Evolutionary conservation across 768 basidiomycete species (phyloP).

Genomic region (Chalciporus sphaerocephalus): DNA sequence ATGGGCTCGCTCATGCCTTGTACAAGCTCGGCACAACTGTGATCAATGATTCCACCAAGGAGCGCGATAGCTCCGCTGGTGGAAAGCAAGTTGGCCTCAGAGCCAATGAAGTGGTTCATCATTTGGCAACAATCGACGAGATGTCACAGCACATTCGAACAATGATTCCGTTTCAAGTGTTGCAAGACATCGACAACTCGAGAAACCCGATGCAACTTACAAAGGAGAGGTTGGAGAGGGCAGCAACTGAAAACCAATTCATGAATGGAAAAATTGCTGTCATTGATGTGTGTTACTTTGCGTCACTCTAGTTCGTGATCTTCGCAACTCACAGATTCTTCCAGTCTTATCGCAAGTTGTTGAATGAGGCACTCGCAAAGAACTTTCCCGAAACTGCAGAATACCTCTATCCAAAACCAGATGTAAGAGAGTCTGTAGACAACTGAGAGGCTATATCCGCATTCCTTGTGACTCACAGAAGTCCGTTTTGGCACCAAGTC

Average conservation of each 20-base stretch:
- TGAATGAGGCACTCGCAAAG: slow-evolving; percentile 67
- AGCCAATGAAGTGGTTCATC: slow-evolving; percentile 71
- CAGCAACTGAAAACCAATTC: slow-evolving; percentile 86
- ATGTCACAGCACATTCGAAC: slow-evolving; percentile 58
- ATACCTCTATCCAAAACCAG: slow-evolving; percentile 17
- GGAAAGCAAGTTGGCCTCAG: slow-evolving; percentile 75
- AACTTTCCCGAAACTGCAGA: slow-evolving; percentile 58
- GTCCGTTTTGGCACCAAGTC: neutral
- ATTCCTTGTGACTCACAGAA: neutral
- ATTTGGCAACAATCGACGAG: slow-evolving; percentile 63
- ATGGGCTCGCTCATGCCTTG: slow-evolving; percentile 71
- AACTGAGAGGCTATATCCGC: slow-evolving; percentile 6
- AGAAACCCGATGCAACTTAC: slow-evolving; percentile 81
- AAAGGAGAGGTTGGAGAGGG: slow-evolving; percentile 72
- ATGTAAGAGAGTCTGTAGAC: slow-evolving; percentile 8
- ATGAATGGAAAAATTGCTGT: slow-evolving; percentile 87
- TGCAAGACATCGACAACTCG: slow-evolving; percentile 74
- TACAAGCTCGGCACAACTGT: slow-evolving; percentile 83
- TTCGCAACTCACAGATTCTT: slow-evolving; percentile 5
- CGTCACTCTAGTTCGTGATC: neutral
- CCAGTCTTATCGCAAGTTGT: slow-evolving; percentile 64
- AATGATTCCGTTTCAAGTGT: slow-evolving; percentile 71
- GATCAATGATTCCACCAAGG: slow-evolving; percentile 78
- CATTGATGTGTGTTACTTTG: slow-evolving; percentile 49
- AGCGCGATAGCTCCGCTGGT: slow-evolving; percentile 63